Percentiles rank a stretch among this genome's conserved stretches.
phyloP scores from a whole-genome alignment of 2,329 filamentous ascomycete genomes.

The Biscogniauxia sp. region DNA sequence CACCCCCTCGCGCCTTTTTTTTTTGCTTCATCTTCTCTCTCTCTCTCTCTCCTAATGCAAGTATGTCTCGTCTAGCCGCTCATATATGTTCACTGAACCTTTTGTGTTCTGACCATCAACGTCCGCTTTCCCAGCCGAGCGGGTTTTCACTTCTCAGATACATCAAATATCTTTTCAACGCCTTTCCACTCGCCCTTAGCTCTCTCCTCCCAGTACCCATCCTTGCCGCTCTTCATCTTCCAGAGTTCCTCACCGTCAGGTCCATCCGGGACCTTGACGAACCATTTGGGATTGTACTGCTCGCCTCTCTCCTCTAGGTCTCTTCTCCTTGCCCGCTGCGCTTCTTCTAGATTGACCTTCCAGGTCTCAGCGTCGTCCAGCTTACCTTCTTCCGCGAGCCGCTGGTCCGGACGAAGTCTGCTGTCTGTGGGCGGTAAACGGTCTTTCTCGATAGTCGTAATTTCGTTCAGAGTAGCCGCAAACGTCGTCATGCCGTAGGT shows the following conservation, averaged over 20 bases:
- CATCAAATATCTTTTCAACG: slow-evolving; percentile 30
- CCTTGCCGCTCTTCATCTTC: slow-evolving; percentile 75
- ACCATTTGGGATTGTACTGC: slow-evolving; percentile 77
- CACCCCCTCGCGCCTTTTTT: neutral
- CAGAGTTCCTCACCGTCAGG: slow-evolving; percentile 66
- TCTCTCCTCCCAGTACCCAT: slow-evolving; percentile 92
- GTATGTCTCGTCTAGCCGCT: too few relatives aligned
- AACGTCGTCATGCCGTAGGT: slow-evolving; percentile 89
- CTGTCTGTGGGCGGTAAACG: slow-evolving; percentile 80
- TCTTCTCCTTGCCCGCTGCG: slow-evolving; percentile 71
- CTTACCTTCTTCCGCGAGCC: slow-evolving; percentile 76
- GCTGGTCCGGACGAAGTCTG: slow-evolving; percentile 82
- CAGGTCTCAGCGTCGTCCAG: slow-evolving; percentile 79
- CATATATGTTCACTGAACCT: too few relatives aligned
- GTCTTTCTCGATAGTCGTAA: slow-evolving; percentile 74
- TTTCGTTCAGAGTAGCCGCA: slow-evolving; percentile 81
- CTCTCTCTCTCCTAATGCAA: too few relatives aligned
- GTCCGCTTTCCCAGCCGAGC: neutral
- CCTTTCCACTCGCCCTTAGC: slow-evolving; percentile 34
- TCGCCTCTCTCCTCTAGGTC: slow-evolving; percentile 74
- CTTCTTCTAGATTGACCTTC: slow-evolving; percentile 83
- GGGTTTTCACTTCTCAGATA: slow-evolving; percentile 8
- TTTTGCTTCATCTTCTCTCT: neutral
- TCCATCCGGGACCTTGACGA: slow-evolving; percentile 64
- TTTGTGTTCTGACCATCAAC: too few relatives aligned